Evolutionary conservation across 2,329 filamentous ascomycete species (phyloP).

Genomic region (Teratosphaeria viscida): DNA sequence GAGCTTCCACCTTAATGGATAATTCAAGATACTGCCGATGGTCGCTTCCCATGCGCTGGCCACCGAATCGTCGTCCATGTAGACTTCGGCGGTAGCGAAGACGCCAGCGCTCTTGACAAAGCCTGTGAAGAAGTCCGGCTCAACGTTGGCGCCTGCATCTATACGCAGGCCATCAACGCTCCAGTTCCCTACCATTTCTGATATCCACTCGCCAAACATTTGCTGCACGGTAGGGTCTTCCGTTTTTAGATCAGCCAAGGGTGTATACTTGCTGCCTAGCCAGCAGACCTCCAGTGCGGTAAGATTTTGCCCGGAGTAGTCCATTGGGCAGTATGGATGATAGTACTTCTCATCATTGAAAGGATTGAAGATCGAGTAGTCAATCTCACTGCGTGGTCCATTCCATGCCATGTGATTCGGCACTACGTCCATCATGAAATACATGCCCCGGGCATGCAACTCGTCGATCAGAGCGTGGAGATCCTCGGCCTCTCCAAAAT

Average conservation of each 20-base stretch:
- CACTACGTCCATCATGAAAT: constrained; percentile 52
- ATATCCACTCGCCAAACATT: constrained; percentile 33
- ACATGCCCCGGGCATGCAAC: constrained; percentile 47
- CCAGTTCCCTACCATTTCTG: constrained; percentile 33
- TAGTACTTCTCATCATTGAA: constrained; percentile 50
- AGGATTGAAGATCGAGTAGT: constrained; percentile 44
- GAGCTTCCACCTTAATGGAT: constrained; percentile 29
- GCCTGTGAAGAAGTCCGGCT: constrained; percentile 26
- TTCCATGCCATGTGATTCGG: constrained; percentile 44
- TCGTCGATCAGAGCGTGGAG: constrained; percentile 46
- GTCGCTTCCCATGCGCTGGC: constrained; percentile 26
- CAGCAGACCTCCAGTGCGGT: constrained; percentile 37
- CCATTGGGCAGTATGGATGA: constrained; percentile 47
- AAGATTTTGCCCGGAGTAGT: constrained; percentile 32
- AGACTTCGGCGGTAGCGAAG: constrained; percentile 30
- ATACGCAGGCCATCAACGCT: constrained; percentile 31
- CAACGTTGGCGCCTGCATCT: constrained; percentile 30
- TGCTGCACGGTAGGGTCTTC: constrained; percentile 31
- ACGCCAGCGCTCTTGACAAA: constrained; percentile 27
- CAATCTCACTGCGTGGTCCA: constrained; percentile 37
- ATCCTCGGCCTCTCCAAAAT: constrained; percentile 50
- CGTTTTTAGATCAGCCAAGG: constrained; percentile 39
- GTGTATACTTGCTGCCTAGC: constrained; percentile 39
- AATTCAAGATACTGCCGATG: constrained; percentile 29
- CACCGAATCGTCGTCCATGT: constrained; percentile 21